Evolutionary conservation across 257 asterid genomes (phyloP).

Genomic region (Salvia rosmarinus): DNA sequence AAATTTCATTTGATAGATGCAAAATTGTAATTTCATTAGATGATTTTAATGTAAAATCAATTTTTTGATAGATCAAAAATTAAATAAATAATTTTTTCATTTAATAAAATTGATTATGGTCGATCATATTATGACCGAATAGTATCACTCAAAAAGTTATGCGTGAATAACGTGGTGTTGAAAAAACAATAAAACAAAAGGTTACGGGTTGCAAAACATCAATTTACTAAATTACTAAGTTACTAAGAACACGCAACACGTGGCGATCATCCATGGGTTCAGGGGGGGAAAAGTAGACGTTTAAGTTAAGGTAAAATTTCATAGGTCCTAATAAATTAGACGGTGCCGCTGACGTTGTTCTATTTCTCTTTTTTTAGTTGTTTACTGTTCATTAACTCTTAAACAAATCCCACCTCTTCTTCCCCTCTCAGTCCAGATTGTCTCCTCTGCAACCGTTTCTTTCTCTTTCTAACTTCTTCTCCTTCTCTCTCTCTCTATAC

Average conservation of each 20-base stretch:
- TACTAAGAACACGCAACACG: slow-evolving; percentile 37
- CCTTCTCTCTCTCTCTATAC: neutral
- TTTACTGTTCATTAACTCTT: slow-evolving; percentile 22
- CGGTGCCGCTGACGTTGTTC: slow-evolving; percentile 51
- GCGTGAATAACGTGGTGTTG: neutral
- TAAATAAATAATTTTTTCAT: no score
- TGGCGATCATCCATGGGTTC: slow-evolving; percentile 28
- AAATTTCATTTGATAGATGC: no score
- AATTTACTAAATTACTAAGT: no score
- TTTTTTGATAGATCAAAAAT: no score
- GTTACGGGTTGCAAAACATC: slow-evolving; percentile 27
- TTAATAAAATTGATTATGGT: no score
- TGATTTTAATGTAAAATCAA: no score
- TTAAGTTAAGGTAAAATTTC: slow-evolving; percentile 52
- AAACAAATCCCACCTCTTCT: slow-evolving; percentile 35
- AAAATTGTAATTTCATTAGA: no score
- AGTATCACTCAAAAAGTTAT: no score
- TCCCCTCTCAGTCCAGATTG: slow-evolving; percentile 16
- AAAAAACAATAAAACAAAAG: neutral
- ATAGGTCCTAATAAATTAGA: slow-evolving; percentile 35
- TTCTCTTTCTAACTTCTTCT: slow-evolving; percentile 12
- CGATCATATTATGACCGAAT: no score
- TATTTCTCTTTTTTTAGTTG: slow-evolving; percentile 16
- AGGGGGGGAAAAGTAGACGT: slow-evolving; percentile 42
- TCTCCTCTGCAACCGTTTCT: slow-evolving; percentile 36